A percentile compares a stretch with the other conserved stretches of the same genome.
Conservation (phyloP, 2,329 filamentous ascomycete genomes). For the Trichoderma asperellum region DNA sequence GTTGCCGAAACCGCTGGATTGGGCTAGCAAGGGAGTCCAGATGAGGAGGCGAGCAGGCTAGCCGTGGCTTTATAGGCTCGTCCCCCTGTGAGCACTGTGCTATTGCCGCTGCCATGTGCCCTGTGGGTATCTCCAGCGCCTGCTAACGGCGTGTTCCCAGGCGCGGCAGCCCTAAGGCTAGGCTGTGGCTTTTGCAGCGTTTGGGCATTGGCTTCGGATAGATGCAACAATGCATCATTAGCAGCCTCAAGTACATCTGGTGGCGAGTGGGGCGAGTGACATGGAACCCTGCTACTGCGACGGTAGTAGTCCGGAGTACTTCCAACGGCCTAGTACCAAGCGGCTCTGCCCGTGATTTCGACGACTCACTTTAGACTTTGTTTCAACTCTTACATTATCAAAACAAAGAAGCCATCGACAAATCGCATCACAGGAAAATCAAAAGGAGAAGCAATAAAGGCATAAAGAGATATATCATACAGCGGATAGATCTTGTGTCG, state of each 20-base stretch:
- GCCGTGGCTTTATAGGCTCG: conserved; percentile 1
- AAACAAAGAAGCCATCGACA: neutral
- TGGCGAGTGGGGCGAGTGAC: conserved; percentile 16
- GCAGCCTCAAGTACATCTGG: neutral
- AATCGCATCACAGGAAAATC: neutral
- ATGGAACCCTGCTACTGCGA: neutral
- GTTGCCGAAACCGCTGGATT: conserved; percentile 16
- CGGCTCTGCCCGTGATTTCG: conserved; percentile 11
- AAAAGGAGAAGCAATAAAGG: neutral
- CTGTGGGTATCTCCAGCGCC: conserved; percentile 27
- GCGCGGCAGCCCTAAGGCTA: conserved; percentile 9
- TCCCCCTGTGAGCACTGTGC: conserved; percentile 18
- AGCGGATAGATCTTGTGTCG: neutral
- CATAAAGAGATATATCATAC: too few species aligned
- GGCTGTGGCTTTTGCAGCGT: neutral
- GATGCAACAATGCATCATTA: conserved; percentile 14
- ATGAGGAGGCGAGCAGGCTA: conserved; percentile 20
- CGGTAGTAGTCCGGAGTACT: conserved; percentile 18
- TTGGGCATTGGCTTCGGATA: conserved; percentile 22
- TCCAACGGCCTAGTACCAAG: neutral
- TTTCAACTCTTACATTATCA: conserved; percentile 2
- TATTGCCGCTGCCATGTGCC: conserved; percentile 29
- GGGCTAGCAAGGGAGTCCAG: conserved; percentile 14
- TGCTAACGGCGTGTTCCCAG: neutral
- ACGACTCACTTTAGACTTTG: neutral